These are phyloP conservation scores for Clitopilus hobsonii DNA, from an alignment of 768 basidiomycete genomes.

Conservation along the genomic window DNA sequence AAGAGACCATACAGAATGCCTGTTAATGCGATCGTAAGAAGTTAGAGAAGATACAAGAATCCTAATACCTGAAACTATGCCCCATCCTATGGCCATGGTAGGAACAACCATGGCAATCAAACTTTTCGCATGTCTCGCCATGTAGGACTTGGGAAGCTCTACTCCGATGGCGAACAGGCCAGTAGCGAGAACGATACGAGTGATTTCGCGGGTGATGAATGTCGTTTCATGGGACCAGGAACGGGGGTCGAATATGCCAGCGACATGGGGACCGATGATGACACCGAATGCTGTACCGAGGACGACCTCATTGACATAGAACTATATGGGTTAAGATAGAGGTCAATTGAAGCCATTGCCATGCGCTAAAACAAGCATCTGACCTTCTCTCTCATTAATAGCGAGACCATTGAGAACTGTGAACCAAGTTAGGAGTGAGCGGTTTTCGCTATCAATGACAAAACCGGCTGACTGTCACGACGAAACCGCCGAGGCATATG, in stretches of 20 bases:
- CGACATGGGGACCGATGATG: slow-evolving; percentile 67
- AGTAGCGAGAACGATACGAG: slow-evolving; percentile 67
- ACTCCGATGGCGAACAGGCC: slow-evolving; percentile 95
- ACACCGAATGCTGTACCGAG: slow-evolving; percentile 74
- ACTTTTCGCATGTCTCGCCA: slow-evolving; percentile 73
- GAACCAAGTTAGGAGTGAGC: neutral
- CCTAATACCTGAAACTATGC: slow-evolving; percentile 58
- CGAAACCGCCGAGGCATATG: slow-evolving; percentile 54
- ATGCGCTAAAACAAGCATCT: slow-evolving; percentile 3
- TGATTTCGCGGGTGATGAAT: slow-evolving; percentile 55
- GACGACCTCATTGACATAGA: slow-evolving; percentile 92
- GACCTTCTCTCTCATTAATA: slow-evolving; percentile 80
- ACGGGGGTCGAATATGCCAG: slow-evolving; percentile 71
- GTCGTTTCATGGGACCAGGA: slow-evolving; percentile 47
- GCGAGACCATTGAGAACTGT: slow-evolving; percentile 81
- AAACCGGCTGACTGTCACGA: slow-evolving; percentile 28
- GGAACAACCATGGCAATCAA: slow-evolving; percentile 69
- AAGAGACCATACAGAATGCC: slow-evolving; percentile 70
- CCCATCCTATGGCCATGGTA: slow-evolving; percentile 84
- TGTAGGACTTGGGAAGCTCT: slow-evolving; percentile 83
- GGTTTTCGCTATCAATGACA: neutral
- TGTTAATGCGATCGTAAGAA: slow-evolving; percentile 18
- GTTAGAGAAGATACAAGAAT: neutral
- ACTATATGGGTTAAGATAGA: slow-evolving; percentile 24
- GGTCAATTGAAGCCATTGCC: neutral